These are phyloP conservation scores for Thuidium tamariscinum DNA, from an alignment of 225 moss, liverwort and hornwort genomes.

Conservation along the genomic window DNA sequence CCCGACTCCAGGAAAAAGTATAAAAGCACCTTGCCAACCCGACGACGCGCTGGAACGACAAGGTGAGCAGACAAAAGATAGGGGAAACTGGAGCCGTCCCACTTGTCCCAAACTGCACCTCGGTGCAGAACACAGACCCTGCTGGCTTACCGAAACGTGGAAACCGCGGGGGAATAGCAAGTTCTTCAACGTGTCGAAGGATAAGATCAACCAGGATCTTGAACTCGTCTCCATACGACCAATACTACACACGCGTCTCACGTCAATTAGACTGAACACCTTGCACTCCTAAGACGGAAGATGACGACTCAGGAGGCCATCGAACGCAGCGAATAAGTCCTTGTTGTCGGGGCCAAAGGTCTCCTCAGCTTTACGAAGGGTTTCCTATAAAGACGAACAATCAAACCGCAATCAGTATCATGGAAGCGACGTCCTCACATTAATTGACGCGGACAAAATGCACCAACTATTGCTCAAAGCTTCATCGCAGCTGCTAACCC, in stretches of 20 bases:
- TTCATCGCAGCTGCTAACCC: background rate
- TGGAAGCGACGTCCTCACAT: background rate
- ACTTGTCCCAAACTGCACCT: background rate
- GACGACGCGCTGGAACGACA: background rate
- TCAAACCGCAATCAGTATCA: background rate
- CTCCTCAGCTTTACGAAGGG: slow-evolving; percentile 79
- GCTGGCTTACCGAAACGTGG: background rate
- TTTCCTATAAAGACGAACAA: slow-evolving; percentile 33
- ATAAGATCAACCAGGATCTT: background rate
- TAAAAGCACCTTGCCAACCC: background rate
- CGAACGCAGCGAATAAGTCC: slow-evolving; percentile 76
- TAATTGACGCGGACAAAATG: background rate
- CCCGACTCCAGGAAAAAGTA: background rate
- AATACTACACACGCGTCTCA: background rate
- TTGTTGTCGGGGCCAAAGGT: slow-evolving; percentile 94
- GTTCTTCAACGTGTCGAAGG: background rate
- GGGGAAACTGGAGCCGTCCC: background rate
- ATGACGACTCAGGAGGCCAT: slow-evolving; percentile 84
- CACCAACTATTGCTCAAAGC: background rate
- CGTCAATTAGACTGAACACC: background rate
- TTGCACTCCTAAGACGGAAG: slow-evolving; percentile 37
- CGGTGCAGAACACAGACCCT: background rate
- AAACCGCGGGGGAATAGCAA: background rate
- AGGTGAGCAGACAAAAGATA: background rate
- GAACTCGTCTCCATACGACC: background rate